Evolutionary conservation across 495 filamentous ascomycete species (phyloP), one percentile per base, ranked within the genome.

Genomic region (Hypoxylon crocopeplum): DNA sequence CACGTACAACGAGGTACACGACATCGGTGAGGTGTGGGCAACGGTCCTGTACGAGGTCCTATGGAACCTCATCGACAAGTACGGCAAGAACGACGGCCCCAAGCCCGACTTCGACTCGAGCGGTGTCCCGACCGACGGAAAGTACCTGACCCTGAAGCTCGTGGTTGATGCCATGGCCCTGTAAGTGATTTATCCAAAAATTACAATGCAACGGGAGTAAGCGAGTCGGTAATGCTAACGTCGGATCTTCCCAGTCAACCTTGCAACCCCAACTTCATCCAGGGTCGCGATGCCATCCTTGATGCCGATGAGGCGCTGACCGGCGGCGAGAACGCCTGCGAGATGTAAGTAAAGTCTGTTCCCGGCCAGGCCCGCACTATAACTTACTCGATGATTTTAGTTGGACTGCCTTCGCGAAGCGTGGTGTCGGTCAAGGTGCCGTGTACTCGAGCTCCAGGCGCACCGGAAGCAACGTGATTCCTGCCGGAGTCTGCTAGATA

Each of bases 351-450:
- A 33, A 4, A 46, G 22, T 16, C 34, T 5, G 1, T 3, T 40
- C 19, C 16, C 24, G 44, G 2, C 11, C 2, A 42, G 6, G 39
- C 12, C 12, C 16, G 10, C 5, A 12, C 13, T 0, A 22, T 34
- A 1, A 36, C 48, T 59, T 27, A 59, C 54, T 22, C 7, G 19
- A 17, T 2, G 2, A 8, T 30, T 25, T 54, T 22, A 64, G 61
- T 52, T 84, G 81, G 81, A 79, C 55, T 2, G 80, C 65, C 7
- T 73, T 84, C 60, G 80, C 81, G 33, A 82, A 82, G 75, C 63
- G 79, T 12, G 78, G 79, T 2, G 62, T 81, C 5, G 79, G 79
- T 6, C 22, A 65, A 10, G 68, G 62, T 49, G 75, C 75, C 17
- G 62, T 21, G 44, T 73, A 62, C 50, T 59, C 33, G 39, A 48